Evolutionary conservation across 139 green algal species (phyloP).

Genomic region (Picochlorum sp.): DNA sequence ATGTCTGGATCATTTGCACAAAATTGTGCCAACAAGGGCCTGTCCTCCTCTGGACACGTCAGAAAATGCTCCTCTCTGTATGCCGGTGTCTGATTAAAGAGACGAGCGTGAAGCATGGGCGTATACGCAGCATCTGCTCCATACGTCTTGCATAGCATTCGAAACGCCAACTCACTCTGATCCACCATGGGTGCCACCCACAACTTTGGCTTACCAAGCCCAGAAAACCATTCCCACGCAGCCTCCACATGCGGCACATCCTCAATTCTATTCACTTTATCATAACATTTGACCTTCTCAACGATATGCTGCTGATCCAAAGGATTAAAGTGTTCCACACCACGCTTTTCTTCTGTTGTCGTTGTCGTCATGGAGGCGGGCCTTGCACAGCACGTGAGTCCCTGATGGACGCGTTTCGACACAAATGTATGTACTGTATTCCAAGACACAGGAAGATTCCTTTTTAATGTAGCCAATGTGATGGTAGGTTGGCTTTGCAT

Average conservation of each 20-base stretch:
- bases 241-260: conserved; percentile 23
- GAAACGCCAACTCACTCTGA: conserved; percentile 92
- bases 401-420: too few relatives aligned
- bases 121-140: conserved; percentile 89
- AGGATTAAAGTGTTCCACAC: not conserved
- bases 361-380: not conserved
- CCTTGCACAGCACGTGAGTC: too few relatives aligned
- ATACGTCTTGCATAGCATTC: conserved; percentile 78
- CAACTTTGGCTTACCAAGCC: conserved; percentile 63
- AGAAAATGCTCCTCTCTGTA: conserved; percentile 88
- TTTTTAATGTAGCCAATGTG: too few relatives aligned
- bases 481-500: too few relatives aligned
- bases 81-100: conserved; percentile 62
- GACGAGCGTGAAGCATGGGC: conserved; percentile 91
- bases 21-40: conserved; percentile 94
- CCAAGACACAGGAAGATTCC: too few relatives aligned
- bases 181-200: conserved; percentile 95
- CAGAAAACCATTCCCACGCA: conserved; percentile 69
- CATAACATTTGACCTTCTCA: not conserved
- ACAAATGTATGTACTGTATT: too few relatives aligned
- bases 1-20: conserved; percentile 90
- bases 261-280: not conserved
- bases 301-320: not conserved
- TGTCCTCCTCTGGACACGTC: conserved; percentile 59
- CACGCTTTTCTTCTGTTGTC: not conserved